Evolutionary conservation across 179 eudicot species (phyloP).

Genomic region (Beta macrorhiza): DNA sequence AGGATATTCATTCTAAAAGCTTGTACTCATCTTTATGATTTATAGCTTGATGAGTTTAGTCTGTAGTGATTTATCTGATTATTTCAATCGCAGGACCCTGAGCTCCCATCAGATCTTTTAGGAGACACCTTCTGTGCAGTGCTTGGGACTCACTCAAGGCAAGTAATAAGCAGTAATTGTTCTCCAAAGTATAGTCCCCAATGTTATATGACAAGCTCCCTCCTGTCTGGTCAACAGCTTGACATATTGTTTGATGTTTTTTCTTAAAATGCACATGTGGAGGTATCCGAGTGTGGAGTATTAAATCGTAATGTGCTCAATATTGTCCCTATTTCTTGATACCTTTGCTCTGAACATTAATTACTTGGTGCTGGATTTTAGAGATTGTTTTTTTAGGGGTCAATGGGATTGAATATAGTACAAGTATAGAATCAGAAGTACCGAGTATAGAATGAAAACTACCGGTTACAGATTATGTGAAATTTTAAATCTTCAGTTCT

Average conservation of each 20-base stretch:
- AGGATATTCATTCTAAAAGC: too few species aligned
- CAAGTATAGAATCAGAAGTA: too few species aligned
- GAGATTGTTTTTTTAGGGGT: too few species aligned
- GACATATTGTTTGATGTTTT: background rate
- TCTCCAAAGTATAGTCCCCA: background rate
- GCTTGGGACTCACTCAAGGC: slow-evolving; percentile 91
- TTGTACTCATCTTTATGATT: background rate
- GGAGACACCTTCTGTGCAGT: slow-evolving; percentile 70
- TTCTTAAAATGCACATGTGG: background rate
- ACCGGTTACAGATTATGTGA: too few species aligned
- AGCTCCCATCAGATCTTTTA: slow-evolving; percentile 78
- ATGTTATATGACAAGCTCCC: background rate
- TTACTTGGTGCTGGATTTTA: background rate
- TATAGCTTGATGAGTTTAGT: background rate
- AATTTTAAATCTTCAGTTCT: too few species aligned
- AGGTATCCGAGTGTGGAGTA: background rate
- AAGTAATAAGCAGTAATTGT: slow-evolving; percentile 19
- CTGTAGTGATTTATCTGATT: slow-evolving; percentile 4
- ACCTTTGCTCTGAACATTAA: background rate
- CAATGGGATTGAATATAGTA: background rate
- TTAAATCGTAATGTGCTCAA: background rate
- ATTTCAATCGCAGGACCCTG: slow-evolving; percentile 58
- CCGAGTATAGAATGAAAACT: too few species aligned
- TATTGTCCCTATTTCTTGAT: background rate
- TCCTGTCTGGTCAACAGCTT: background rate